Conservation (phyloP, 2,329 filamentous ascomycete species). For the Shiraia sp. region DNA sequence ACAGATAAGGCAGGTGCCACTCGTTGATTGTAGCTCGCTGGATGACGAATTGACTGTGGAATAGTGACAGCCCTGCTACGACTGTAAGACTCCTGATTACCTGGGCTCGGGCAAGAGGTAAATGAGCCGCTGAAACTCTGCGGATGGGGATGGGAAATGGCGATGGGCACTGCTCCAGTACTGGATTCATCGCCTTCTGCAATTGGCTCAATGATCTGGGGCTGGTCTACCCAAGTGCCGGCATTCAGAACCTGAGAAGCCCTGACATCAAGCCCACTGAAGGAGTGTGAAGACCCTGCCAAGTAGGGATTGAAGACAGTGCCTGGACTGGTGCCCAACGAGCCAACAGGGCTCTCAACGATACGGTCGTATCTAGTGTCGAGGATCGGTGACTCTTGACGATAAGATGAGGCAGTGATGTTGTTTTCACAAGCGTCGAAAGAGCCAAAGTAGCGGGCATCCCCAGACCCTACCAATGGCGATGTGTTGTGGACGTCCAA, state of each 20-base stretch:
- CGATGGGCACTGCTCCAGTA: slow-evolving; percentile 27
- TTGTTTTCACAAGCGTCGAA: slow-evolving; percentile 28
- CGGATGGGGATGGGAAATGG: slow-evolving; percentile 30
- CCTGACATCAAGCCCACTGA: slow-evolving; percentile 33
- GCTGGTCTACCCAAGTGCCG: slow-evolving; percentile 35
- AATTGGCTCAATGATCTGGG: slow-evolving; percentile 33
- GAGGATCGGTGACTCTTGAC: slow-evolving; percentile 24
- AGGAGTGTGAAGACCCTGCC: slow-evolving; percentile 31
- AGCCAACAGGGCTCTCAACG: slow-evolving; percentile 18
- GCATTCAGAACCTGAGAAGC: slow-evolving; percentile 35
- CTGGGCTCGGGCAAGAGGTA: slow-evolving; percentile 13
- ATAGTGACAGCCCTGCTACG: slow-evolving; percentile 35
- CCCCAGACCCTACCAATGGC: slow-evolving; percentile 23
- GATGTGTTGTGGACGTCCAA: slow-evolving; percentile 33
- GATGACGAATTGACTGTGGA: slow-evolving; percentile 23
- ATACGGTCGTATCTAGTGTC: slow-evolving; percentile 29
- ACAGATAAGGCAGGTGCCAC: slow-evolving; percentile 30
- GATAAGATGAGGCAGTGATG: slow-evolving; percentile 17
- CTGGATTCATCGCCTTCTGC: slow-evolving; percentile 26
- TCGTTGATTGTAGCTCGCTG: slow-evolving; percentile 17
- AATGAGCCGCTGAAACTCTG: slow-evolving; percentile 20
- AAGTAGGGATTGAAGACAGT: slow-evolving; percentile 35
- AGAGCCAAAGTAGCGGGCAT: slow-evolving; percentile 22
- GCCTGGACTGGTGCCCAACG: slow-evolving; percentile 26
- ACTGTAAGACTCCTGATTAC: slow-evolving; percentile 11